These are phyloP conservation scores for Clarireedia monteithiana DNA, from an alignment of 2,329 filamentous ascomycete species.

Conservation along the genomic window DNA sequence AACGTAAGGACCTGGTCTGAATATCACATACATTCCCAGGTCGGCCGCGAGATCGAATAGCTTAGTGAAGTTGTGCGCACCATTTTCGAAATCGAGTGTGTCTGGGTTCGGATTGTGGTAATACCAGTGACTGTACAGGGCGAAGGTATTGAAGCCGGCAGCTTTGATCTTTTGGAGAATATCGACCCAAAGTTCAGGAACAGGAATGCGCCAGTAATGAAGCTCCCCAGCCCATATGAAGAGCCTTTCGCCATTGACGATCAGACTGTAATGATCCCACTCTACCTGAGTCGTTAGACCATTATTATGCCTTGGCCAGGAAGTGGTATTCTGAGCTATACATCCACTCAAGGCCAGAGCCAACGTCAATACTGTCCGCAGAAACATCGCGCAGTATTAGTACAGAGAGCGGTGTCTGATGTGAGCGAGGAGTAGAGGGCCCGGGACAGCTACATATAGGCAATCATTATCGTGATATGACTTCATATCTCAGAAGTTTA, in stretches of 20 bases:
- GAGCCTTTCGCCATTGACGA: slow-evolving; percentile 3
- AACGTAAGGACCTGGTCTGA: slow-evolving; percentile 60
- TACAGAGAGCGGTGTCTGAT: background rate
- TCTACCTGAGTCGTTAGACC: slow-evolving; percentile 6
- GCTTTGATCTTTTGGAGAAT: slow-evolving; percentile 78
- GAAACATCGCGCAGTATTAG: background rate
- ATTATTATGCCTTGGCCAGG: slow-evolving; percentile 8
- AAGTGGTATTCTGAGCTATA: background rate
- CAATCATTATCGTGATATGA: background rate
- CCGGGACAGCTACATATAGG: background rate
- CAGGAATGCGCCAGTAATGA: slow-evolving; percentile 49
- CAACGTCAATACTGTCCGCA: background rate
- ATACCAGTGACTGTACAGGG: slow-evolving; percentile 72
- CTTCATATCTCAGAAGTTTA: background rate
- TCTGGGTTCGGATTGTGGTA: slow-evolving; percentile 53
- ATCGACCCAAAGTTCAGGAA: slow-evolving; percentile 57
- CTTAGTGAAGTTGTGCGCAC: slow-evolving; percentile 47
- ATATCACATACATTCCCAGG: slow-evolving; percentile 68
- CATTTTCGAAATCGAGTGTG: slow-evolving; percentile 58
- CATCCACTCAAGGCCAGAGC: background rate
- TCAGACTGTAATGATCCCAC: slow-evolving; percentile 8
- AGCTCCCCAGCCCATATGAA: slow-evolving; percentile 26
- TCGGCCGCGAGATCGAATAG: slow-evolving; percentile 69
- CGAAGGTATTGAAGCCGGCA: slow-evolving; percentile 64
- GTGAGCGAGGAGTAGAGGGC: background rate